Evolutionary conservation across 495 filamentous ascomycete genomes (phyloP), one percentile per base, ranked within the genome.

Genomic region (Podospora sp.): DNA sequence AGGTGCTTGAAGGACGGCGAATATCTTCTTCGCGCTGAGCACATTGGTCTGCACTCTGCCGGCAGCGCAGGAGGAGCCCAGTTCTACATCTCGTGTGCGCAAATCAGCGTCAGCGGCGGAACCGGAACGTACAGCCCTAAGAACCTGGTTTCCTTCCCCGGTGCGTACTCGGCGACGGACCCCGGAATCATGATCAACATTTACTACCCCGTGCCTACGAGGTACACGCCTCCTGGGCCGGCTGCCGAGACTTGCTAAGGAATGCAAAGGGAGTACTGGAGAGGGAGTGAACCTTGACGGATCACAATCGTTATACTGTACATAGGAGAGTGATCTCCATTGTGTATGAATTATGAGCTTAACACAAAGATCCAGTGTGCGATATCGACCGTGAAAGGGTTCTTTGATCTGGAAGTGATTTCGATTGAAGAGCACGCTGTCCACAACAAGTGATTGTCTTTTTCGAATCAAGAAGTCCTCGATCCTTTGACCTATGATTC

Each of bases 21-120:
- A 55, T 89, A 89, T 74, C 82, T 90, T 20, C 75, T 88, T 53
- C 81, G 86, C 9, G 81, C 83, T 24, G 87, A 89, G 77, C 84
- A 87, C 66, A 82, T 88, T 46, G 85, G 80, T 2, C 78, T 86
- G 14, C 84, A 87, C 69, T 71, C 69, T 46, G 86, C 84, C 16
- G 67, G 70, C 52, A 53, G 70, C 6, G 71, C 70, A 20, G 78
- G 77, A 25, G 84, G 84, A 22, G 84, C 86, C 1, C 85, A 87
- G 75, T 85, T 85, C 69, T 87, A 87, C 68, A 76, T 87, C 67
- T 79, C 77, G 56, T 83, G 81, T 63, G 80, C 81, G 5, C 81
- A 83, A 73, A 67, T 82, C 11, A 70, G 62, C 55, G 79, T 83
- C 66, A 73, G 62, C 57, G 81, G 80, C 27, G 80, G 81, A 56